Percentiles rank a stretch among this genome's conserved stretches.
Conservation (phyloP, 805 yeast genomes). For the Pichia occidentalis region DNA sequence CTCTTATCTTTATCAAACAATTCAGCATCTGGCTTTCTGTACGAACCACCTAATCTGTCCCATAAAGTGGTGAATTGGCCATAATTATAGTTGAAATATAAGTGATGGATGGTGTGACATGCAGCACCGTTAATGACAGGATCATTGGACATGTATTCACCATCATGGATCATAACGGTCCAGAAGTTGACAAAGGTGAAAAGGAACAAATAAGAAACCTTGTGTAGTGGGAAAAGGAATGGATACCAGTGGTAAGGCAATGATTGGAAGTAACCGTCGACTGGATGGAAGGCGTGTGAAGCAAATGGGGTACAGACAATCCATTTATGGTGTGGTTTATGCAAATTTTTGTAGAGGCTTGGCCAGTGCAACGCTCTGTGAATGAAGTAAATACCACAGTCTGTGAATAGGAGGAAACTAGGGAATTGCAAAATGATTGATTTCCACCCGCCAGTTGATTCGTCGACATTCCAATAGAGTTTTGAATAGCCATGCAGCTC, state of each 20-base stretch:
- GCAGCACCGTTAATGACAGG: slow-evolving; percentile 97
- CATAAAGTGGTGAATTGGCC: slow-evolving; percentile 98
- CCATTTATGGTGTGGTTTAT: slow-evolving; percentile 99
- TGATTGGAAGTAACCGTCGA: slow-evolving; percentile 91
- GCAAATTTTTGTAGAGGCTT: slow-evolving; percentile 71
- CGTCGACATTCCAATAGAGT: slow-evolving; percentile 61
- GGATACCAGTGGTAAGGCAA: slow-evolving; percentile 92
- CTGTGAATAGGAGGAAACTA: slow-evolving; percentile 84
- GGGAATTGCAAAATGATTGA: slow-evolving; percentile 65
- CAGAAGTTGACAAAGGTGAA: slow-evolving; percentile 93
- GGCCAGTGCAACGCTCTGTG: slow-evolving; percentile 97
- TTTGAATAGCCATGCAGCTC: slow-evolving; percentile 81
- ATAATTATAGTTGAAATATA: slow-evolving; percentile 95
- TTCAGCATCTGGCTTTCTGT: slow-evolving; percentile 86
- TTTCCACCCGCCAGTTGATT: slow-evolving; percentile 60
- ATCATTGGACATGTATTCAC: slow-evolving; percentile 88
- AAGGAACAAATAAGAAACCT: slow-evolving; percentile 69
- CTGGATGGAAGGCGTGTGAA: slow-evolving; percentile 97
- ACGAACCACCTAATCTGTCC: slow-evolving; percentile 94
- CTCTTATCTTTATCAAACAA: slow-evolving; percentile 61
- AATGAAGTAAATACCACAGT: slow-evolving; percentile 82
- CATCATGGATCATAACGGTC: slow-evolving; percentile 99
- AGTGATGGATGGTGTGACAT: slow-evolving; percentile 94
- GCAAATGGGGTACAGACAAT: slow-evolving; percentile 98
- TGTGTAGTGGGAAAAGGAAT: slow-evolving; percentile 86